Base-by-base conservation (phyloP, 2,329 filamentous ascomycete genomes). In the Cadophora sp. region DNA sequence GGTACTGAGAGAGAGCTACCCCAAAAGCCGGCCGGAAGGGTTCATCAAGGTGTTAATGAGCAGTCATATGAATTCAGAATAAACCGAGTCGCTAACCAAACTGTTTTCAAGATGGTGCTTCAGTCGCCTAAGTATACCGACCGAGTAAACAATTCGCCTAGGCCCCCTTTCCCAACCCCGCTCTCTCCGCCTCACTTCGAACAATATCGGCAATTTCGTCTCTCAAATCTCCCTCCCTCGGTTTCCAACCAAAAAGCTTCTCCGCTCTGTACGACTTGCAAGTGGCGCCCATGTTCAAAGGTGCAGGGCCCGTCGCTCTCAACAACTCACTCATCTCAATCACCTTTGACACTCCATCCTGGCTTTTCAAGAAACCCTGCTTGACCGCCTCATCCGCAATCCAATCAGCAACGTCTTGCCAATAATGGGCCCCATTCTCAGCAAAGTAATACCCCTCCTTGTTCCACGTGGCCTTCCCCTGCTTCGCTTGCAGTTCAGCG, bases 361-460 rank as follows among this genome's bases (percentile, higher is more conserved):
- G 12, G 27, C n/a, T 58, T 56, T 34, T 59, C 27, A 68, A 12
- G 19, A 29, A 80, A 0, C 86, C 85, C 76, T 87, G 83, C 73
- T 84, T 81, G 46, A 82, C 79, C 2, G 86, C 87, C 73, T 86
- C 83, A 51, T 88, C 82, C 0, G 86, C 87, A 67, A 92, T 81
- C 74, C 80, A 81, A 67, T 79, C 77, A 2, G 87, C 81, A 8
- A 91, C 76, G 16, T 92, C 87, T 5, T 86, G 84, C 90, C 90
- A 93, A 27, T 79, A 80, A 76, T 90, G 87, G 64, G 85, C 80
- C 1, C 87, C 90, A 71, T 85, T 86, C 77, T 91, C 88, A 8
- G 85, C 82, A 70, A 93, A 88, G 79, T 89, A 93, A 77, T 93
- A 93, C 0, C 83, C 90, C 40, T 86, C 78, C 0, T 78, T 78